These are phyloP conservation scores for Alternaria infectoria DNA, from an alignment of 2,329 filamentous ascomycete genomes.

Conservation along the genomic window DNA sequence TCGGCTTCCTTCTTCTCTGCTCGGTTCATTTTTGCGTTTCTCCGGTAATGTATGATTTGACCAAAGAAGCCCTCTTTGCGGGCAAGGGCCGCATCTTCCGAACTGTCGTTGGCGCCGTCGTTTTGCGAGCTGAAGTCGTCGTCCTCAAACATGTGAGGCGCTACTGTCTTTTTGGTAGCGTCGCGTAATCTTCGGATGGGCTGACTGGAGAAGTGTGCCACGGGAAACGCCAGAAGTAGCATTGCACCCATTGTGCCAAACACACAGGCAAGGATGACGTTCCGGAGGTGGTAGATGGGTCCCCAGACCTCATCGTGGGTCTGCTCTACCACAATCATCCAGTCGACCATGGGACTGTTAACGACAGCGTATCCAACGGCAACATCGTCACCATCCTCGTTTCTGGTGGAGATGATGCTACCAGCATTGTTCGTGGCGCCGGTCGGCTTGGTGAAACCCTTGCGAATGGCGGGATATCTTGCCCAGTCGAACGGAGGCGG, in stretches of 20 bases:
- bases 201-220: slow-evolving; percentile 80
- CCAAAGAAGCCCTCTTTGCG: slow-evolving; percentile 55
- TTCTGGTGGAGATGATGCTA: slow-evolving; percentile 69
- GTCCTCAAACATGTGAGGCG: slow-evolving; percentile 65
- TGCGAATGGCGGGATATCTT: slow-evolving; percentile 67
- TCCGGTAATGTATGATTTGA: slow-evolving; percentile 44
- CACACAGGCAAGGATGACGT: slow-evolving; percentile 81
- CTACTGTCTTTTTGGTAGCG: slow-evolving; percentile 76
- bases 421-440: slow-evolving; percentile 70
- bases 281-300: slow-evolving; percentile 76
- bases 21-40: slow-evolving; percentile 41
- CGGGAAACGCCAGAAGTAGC: slow-evolving; percentile 73
- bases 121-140: slow-evolving; percentile 47
- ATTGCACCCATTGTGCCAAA: slow-evolving; percentile 81
- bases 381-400: slow-evolving; percentile 73
- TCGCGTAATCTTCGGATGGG: slow-evolving; percentile 78
- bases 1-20: slow-evolving; percentile 49
- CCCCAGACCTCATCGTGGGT: slow-evolving; percentile 74
- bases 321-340: slow-evolving; percentile 84
- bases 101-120: slow-evolving; percentile 51
- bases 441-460: slow-evolving; percentile 61
- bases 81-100: slow-evolving; percentile 56
- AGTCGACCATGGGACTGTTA: slow-evolving; percentile 72
- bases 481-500: slow-evolving; percentile 61
- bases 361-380: slow-evolving; percentile 82